phyloP scores from a whole-genome alignment of 1,284 basidiomycete genomes.

The Chalciporus piperatoides region DNA sequence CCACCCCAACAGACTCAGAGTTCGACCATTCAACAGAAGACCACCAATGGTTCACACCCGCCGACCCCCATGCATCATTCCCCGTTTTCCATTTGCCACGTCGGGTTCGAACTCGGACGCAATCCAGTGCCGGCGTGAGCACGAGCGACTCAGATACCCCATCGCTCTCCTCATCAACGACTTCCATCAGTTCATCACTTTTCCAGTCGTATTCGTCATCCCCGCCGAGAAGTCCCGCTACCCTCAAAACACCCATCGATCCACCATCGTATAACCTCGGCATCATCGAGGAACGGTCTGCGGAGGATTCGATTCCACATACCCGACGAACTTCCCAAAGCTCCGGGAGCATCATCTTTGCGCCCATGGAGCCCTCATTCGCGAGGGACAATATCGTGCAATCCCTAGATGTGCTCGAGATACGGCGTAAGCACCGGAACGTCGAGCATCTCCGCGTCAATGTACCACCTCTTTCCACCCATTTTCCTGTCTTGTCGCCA shows the following conservation, averaged over 20 bases:
- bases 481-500: constrained; percentile 18
- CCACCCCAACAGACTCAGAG: constrained; percentile 35
- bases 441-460: constrained; percentile 32
- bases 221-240: constrained; percentile 36
- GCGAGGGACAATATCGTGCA: constrained; percentile 6
- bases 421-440: constrained; percentile 28
- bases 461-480: constrained; percentile 20
- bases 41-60: constrained; percentile 22
- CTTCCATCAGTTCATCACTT: constrained; percentile 40
- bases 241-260: constrained; percentile 29
- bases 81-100: constrained; percentile 26
- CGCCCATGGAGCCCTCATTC: constrained; percentile 16
- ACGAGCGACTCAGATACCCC: constrained; percentile 42
- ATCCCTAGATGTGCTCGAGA: constrained; percentile 3
- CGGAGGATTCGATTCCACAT: background rate
- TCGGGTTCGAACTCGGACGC: constrained; percentile 22
- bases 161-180: constrained; percentile 40
- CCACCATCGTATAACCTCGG: constrained; percentile 16
- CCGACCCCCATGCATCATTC: constrained; percentile 16
- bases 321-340: constrained; percentile 17
- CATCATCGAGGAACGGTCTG: constrained; percentile 29
- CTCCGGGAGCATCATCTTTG: constrained; percentile 27
- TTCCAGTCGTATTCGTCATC: constrained; percentile 35
- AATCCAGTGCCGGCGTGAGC: constrained; percentile 30
- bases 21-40: constrained; percentile 32